Evolutionary conservation across 2,329 filamentous ascomycete species (phyloP).

Genomic region (Neonectria coccinea): DNA sequence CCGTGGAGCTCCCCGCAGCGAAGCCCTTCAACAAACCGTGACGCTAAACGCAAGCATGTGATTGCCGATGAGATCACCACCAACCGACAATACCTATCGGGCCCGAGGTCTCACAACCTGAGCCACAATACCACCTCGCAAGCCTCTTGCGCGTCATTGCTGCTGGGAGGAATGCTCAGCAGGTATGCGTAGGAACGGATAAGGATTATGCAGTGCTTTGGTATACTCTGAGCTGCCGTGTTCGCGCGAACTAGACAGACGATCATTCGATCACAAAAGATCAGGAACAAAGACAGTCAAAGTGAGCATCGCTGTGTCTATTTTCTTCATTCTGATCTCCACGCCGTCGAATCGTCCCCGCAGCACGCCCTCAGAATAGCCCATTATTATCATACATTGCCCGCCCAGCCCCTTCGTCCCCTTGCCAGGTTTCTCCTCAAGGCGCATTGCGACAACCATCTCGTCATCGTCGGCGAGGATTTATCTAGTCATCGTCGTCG

Average conservation of each 20-base stretch:
- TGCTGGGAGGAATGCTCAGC: conserved; percentile 2
- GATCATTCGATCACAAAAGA: neutral
- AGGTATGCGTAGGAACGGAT: neutral
- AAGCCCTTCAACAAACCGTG: conserved; percentile 37
- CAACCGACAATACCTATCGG: conserved; percentile 13
- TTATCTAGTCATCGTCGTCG: conserved; percentile 66
- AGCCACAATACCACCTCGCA: conserved; percentile 25
- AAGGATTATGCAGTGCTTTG: neutral
- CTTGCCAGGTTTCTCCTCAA: neutral
- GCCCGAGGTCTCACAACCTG: conserved; percentile 7
- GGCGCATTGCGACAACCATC: neutral
- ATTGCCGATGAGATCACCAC: conserved; percentile 47
- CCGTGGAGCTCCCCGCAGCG: conserved; percentile 40
- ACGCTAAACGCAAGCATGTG: conserved; percentile 44
- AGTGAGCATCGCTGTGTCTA: conserved; percentile 17
- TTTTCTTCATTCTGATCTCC: conserved; percentile 24
- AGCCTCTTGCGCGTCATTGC: neutral
- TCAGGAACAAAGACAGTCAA: conserved; percentile 4
- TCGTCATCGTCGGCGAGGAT: conserved; percentile 66
- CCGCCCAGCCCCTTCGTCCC: neutral
- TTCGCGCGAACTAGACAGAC: neutral
- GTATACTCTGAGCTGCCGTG: neutral
- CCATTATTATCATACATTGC: conserved; percentile 19
- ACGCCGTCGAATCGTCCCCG: conserved; percentile 16
- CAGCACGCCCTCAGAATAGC: neutral